Base-by-base conservation (phyloP, 441 rosid species). In the Mallotus repandus region DNA sequence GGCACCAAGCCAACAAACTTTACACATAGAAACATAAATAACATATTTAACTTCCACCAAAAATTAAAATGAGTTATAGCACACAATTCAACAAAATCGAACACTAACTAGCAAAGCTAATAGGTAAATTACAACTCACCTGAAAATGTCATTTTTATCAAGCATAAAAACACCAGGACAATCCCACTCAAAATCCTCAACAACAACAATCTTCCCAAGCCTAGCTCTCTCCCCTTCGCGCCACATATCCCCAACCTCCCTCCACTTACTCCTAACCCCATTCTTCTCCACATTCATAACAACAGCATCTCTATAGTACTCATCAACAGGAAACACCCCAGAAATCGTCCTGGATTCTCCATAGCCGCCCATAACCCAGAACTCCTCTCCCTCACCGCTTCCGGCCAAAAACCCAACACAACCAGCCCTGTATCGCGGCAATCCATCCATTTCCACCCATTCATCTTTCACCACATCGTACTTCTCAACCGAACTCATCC, bases 341-440 rank as follows among this genome's bases (percentile, higher is more conserved):
- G 89, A 81, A 7, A 94, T 82, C 0, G 89, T 88, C 81, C 96
- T 89, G 7, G 96, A 88, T 61, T 81, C 89, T 8, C 94, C 97
- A 46, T 94, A 94, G 7, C 98, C 98, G 64, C 98, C 98, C 94
- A 94, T 90, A 62, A 94, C 97, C 97, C 97, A 91, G 21, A 94
- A 92, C 74, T 94, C 93, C 8, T n/a, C 57, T 70, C 84, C 83
- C 11, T 72, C 81, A 21, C 70, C 79, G 13, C 64, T 74, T 41
- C 78, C 78, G 9, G 75, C 84, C 59, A 91, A 11, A 77, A 94
- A 88, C 19, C 98, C 98, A 58, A 83, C 87, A 72, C 97, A 90
- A 15, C 98, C 98, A 0, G 98, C 98, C 76, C 97, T 83, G 72
- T 84, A 86, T 75, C 92, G 77, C 49, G 97, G 97, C 81, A 94